Conservation (phyloP, 2,329 filamentous ascomycete genomes). For the Xylariomycetidae sp. region DNA sequence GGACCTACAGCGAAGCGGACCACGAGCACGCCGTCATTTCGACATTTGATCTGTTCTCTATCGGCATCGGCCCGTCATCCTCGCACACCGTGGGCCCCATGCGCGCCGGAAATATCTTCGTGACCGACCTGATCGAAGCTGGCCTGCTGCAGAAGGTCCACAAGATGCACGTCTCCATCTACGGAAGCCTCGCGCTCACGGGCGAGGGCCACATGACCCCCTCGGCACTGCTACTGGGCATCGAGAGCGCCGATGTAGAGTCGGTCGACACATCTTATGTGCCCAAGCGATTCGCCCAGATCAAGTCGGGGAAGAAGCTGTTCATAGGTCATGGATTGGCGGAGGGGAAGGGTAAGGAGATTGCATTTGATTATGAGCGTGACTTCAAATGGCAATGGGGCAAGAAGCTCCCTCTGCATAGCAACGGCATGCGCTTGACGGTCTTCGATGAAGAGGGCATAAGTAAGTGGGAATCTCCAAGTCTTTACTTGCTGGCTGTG, state of each 20-base stretch:
- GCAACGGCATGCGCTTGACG: slow-evolving; percentile 49
- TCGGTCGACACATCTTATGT: slow-evolving; percentile 45
- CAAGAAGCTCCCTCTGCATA: slow-evolving; percentile 45
- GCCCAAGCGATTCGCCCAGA: slow-evolving; percentile 39
- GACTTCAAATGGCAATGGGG: slow-evolving; percentile 50
- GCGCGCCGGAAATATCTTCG: slow-evolving; percentile 48
- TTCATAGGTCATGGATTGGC: slow-evolving; percentile 37
- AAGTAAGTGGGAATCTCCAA: too few species aligned
- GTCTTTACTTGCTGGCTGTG: too few species aligned
- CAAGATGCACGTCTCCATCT: slow-evolving; percentile 43
- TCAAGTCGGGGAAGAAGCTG: slow-evolving; percentile 41
- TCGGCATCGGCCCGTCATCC: slow-evolving; percentile 47
- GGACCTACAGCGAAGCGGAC: slow-evolving; percentile 44
- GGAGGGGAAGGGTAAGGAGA: slow-evolving; percentile 37
- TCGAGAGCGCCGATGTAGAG: slow-evolving; percentile 45
- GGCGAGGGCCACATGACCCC: slow-evolving; percentile 50
- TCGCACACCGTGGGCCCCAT: slow-evolving; percentile 49
- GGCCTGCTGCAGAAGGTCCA: slow-evolving; percentile 39
- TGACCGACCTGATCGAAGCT: slow-evolving; percentile 42
- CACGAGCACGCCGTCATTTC: slow-evolving; percentile 49
- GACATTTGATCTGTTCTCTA: slow-evolving; percentile 47
- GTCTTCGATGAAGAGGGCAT: slow-evolving; percentile 43
- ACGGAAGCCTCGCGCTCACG: slow-evolving; percentile 46
- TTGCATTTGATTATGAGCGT: slow-evolving; percentile 43
- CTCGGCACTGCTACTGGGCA: slow-evolving; percentile 43